These are phyloP conservation scores for Ceratocystis ficicola DNA, from an alignment of 2,329 filamentous ascomycete species.

Conservation along the genomic window DNA sequence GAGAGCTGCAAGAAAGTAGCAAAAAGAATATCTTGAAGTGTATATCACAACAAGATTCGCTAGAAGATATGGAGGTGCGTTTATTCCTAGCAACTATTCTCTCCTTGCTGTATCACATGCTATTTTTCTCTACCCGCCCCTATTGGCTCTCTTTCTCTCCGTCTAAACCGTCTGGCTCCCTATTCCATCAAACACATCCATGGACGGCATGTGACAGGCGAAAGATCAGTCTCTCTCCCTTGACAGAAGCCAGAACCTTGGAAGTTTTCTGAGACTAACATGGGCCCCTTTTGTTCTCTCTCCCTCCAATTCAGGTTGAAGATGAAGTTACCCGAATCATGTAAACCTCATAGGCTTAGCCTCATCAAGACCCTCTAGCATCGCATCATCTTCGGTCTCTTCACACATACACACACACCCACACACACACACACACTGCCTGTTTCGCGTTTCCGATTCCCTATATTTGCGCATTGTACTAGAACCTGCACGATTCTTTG, in stretches of 20 bases:
- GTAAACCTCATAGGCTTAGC: slow-evolving; percentile 38
- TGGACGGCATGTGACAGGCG: too few relatives aligned
- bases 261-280: slow-evolving; percentile 21
- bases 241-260: slow-evolving; percentile 9
- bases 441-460: not conserved
- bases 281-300: slow-evolving; percentile 9
- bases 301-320: slow-evolving; percentile 51
- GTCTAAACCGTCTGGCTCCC: not conserved
- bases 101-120: slow-evolving; percentile 10
- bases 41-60: slow-evolving; percentile 91
- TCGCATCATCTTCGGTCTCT: not conserved
- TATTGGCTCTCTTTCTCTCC: not conserved
- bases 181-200: too few relatives aligned
- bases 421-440: too few relatives aligned
- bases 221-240: not conserved
- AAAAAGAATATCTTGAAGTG: slow-evolving; percentile 97
- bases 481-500: slow-evolving; percentile 1
- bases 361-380: slow-evolving; percentile 7
- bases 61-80: slow-evolving; percentile 99
- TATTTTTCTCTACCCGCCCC: not conserved
- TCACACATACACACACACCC: not conserved
- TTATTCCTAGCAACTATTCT: slow-evolving; percentile 19
- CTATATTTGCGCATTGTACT: not conserved
- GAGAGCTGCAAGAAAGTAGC: slow-evolving; percentile 96
- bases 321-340: slow-evolving; percentile 85